Evolutionary conservation across 495 filamentous ascomycete genomes (phyloP), one percentile per base, ranked within the genome.

Genomic region (Trichodelitschia bisporula): DNA sequence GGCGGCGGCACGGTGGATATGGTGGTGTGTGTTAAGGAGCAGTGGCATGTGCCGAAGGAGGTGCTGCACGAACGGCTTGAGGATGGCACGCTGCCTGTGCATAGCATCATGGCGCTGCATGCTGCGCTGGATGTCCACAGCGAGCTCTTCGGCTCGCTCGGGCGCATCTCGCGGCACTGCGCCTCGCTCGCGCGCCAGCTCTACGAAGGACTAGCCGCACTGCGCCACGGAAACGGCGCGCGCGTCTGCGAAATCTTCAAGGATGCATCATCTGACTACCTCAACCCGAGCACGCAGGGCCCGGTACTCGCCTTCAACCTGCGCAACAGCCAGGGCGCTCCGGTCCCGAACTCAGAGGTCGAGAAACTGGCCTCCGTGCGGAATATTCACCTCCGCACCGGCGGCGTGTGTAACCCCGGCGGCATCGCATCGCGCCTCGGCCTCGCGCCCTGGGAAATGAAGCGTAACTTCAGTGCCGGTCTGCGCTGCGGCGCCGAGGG

Each of bases 1-100:
- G 84, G 84, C 2, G 84, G 84, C n/a, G 84, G 84, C 4, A 95
- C 84, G 0, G 83, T 92, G 1, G 82, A 91, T 38, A 74, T 86
- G 62, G 65, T 73, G 8, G 50, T 54, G 15, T 50, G 67, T 54
- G 27, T 42, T 55, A 64, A 57, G 36, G 67, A 69, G 37, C 58
- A 62, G 33, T 89, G 75, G 71, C 72, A 84, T 55, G 69, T 66
- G 1, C 61, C 64, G 30, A 86, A 84, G 42, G 57, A 67, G 4
- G 61, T 61, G n/a, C 55, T 84, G 0, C 79, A 92, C 44, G 75
- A 78, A 18, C 59, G 59, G 15, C 57, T 95, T 4, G 84, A 95
- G 45, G 82, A 95, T 51, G 84, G 84, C 4, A 92, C 84, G 1
- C 49, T 86, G 13, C 77, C 83, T 8, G 69, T 89, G 32, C 84